Evolutionary conservation across 164 flowering plant species (phyloP), one percentile per base, ranked within the genome.

Genomic region (Stephania japonica): DNA sequence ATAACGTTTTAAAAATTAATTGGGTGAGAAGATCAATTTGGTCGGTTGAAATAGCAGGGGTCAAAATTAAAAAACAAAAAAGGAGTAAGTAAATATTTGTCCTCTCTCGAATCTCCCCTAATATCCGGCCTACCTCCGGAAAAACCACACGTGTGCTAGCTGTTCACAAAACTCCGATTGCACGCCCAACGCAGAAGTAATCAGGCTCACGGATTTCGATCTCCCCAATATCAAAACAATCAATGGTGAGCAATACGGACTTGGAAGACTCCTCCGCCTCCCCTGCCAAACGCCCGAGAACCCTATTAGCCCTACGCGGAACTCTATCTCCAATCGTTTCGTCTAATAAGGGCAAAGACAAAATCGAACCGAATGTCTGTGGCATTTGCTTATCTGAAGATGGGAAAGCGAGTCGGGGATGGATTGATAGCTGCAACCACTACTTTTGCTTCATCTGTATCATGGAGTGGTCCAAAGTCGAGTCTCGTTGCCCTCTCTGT

Each of bases 381-480:
- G 94, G 92, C 1, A 83, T 93, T 6, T 93, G 98, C 74, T 80
- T 86, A 5, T 77, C 76, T 3, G 87, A 86, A 21, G 86, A 82
- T 13, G 89, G 87, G 18, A 83, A 69, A 41, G 77, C 81, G 5
- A 74, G 81, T 65, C 82, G 88, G 73, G 98, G 98, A 6, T 56
- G 42, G 14, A 85, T 93, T 59, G 91, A 93, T 63, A 73, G 93
- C 77, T 93, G 98, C 78, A 81, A 85, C 38, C 98, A 93, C 75
- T 87, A 80, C 74, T 91, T 90, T 75, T 93, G 98, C 78, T 93
- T 89, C 79, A 84, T 88, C 1, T 93, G 97, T 82, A 88, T 93
- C 61, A 85, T 90, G 88, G 98, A 91, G 76, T 93, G 98, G 98
- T 76, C 95, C n/a, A 89, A 85, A 78, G 77, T 86, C 49, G 97